Conservation (phyloP, 164 flowering plant genomes). For the Vitis amurensis region DNA sequence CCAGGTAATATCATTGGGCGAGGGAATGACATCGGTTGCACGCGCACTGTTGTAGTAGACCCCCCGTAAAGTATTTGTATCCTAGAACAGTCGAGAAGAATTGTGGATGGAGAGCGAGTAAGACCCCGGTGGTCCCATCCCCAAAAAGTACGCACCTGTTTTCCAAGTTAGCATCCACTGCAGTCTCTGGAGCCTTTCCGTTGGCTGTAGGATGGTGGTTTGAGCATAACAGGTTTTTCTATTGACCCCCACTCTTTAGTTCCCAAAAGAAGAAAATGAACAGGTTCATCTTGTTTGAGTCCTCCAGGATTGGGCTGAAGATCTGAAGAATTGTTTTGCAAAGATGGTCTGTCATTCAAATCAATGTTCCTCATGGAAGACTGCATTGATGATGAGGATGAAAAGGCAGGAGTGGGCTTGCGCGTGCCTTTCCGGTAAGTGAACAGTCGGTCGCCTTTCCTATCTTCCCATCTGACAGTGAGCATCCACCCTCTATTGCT, state of each 20-base stretch:
- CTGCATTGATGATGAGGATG: slow-evolving; percentile 72
- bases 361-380: slow-evolving; percentile 64
- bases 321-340: slow-evolving; percentile 36
- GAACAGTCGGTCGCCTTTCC: slow-evolving; percentile 29
- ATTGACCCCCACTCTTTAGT: slow-evolving; percentile 52
- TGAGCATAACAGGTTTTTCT: slow-evolving; percentile 40
- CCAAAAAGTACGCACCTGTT: slow-evolving; percentile 36
- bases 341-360: slow-evolving; percentile 65
- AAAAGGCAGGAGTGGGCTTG: slow-evolving; percentile 65
- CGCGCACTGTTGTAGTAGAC: slow-evolving; percentile 17
- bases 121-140: slow-evolving; percentile 37
- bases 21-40: slow-evolving; percentile 28
- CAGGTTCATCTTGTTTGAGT: slow-evolving; percentile 43
- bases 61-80: too few relatives aligned
- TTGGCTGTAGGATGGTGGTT: slow-evolving; percentile 32
- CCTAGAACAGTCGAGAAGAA: slow-evolving; percentile 35
- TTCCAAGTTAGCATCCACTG: slow-evolving; percentile 27
- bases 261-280: slow-evolving; percentile 76
- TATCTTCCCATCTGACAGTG: slow-evolving; percentile 38
- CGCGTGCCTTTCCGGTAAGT: slow-evolving; percentile 38
- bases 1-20: slow-evolving; percentile 47
- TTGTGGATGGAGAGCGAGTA: too few relatives aligned
- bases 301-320: slow-evolving; percentile 26
- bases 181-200: slow-evolving; percentile 45
- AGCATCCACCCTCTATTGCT: slow-evolving; percentile 60